phyloP scores from a whole-genome alignment of 2,329 filamentous ascomycete species.

The Colletotrichum lindemuthianum region DNA sequence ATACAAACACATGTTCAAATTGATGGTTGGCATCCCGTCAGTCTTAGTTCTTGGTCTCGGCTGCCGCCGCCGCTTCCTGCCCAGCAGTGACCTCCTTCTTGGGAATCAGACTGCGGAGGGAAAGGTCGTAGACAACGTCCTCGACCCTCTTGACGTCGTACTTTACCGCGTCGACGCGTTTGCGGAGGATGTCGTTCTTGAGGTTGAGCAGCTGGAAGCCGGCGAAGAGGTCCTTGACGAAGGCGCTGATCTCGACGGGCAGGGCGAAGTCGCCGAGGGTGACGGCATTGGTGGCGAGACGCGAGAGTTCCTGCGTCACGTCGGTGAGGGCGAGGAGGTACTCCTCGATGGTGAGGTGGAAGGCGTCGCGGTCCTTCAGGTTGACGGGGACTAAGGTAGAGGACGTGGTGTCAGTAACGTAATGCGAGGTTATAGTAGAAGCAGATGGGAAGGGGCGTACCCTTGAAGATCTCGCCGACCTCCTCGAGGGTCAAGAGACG shows the following conservation, averaged over 20 bases:
- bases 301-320: slow-evolving; percentile 88
- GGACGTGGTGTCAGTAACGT: too few relatives aligned
- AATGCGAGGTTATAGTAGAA: too few relatives aligned
- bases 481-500: slow-evolving; percentile 88
- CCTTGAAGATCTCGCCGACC: slow-evolving; percentile 79
- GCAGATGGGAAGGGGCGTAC: slow-evolving; percentile 52
- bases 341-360: slow-evolving; percentile 97
- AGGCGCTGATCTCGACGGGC: slow-evolving; percentile 87
- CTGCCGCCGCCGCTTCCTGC: not conserved
- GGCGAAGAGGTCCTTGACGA: slow-evolving; percentile 94
- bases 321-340: slow-evolving; percentile 90
- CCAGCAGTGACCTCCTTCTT: slow-evolving; percentile 18
- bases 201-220: slow-evolving; percentile 97
- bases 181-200: slow-evolving; percentile 92
- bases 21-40: not conserved
- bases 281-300: slow-evolving; percentile 93
- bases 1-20: not conserved
- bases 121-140: slow-evolving; percentile 96
- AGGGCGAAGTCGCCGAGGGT: slow-evolving; percentile 88
- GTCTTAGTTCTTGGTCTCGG: slow-evolving; percentile 1
- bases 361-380: slow-evolving; percentile 86
- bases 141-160: slow-evolving; percentile 98
- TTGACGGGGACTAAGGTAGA: slow-evolving; percentile 80
- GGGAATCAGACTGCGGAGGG: slow-evolving; percentile 82
- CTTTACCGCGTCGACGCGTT: slow-evolving; percentile 92